phyloP scores from a whole-genome alignment of 352 stramenopile genomes.

The Globisporangium irregulare region DNA sequence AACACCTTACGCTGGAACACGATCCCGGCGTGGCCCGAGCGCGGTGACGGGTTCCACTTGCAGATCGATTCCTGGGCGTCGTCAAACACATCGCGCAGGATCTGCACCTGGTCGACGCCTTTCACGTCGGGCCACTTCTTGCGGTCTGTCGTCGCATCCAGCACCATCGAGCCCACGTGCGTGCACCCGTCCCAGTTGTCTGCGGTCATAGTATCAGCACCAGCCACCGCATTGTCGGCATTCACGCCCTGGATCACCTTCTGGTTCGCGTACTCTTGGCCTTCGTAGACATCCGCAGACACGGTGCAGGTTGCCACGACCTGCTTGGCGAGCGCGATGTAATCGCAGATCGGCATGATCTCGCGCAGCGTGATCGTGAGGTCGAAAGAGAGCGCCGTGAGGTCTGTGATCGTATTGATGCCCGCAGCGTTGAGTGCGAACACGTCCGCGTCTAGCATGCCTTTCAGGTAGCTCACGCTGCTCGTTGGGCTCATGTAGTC shows the following conservation, averaged over 20 bases:
- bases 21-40: conserved; percentile 59
- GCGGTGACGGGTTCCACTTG: conserved; percentile 49
- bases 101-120: conserved; percentile 59
- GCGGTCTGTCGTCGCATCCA: conserved; percentile 37
- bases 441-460: conserved; percentile 52
- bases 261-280: conserved; percentile 40
- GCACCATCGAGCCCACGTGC: conserved; percentile 41
- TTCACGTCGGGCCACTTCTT: conserved; percentile 59
- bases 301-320: conserved; percentile 57
- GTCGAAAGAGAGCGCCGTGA: conserved; percentile 58
- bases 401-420: conserved; percentile 78
- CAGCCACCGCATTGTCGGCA: conserved; percentile 6
- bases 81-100: conserved; percentile 60
- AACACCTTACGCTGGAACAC: conserved; percentile 81
- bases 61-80: conserved; percentile 66
- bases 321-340: conserved; percentile 58
- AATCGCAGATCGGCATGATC: conserved; percentile 68
- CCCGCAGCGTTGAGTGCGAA: conserved; percentile 47
- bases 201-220: conserved; percentile 13
- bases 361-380: conserved; percentile 46
- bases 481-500: conserved; percentile 50
- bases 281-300: conserved; percentile 38
- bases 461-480: conserved; percentile 43
- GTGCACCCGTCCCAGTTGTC: conserved; percentile 58
- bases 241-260: conserved; percentile 36